phyloP scores from a whole-genome alignment of 257 asterid species.

The Gardenia jasminoides region DNA sequence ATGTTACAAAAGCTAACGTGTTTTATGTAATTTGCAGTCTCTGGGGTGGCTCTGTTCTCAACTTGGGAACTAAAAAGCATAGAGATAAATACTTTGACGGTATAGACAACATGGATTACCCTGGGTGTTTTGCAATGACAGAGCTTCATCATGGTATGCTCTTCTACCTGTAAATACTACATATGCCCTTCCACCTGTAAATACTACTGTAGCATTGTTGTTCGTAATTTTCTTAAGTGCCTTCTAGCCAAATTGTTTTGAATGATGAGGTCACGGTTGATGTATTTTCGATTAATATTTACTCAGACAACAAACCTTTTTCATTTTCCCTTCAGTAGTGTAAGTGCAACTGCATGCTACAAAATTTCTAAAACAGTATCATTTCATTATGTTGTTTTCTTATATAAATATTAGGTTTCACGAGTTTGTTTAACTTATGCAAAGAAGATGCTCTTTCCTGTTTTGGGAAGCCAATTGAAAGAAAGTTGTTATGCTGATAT shows the following conservation, averaged over 20 bases:
- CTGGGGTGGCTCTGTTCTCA: slow-evolving; percentile 98
- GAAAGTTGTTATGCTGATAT: neutral
- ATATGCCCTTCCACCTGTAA: slow-evolving; percentile 35
- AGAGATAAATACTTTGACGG: slow-evolving; percentile 79
- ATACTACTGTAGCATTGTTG: neutral
- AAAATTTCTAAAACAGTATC: neutral
- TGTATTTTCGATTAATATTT: neutral
- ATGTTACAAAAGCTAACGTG: neutral
- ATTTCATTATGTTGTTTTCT: neutral
- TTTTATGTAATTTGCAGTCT: slow-evolving; percentile 47
- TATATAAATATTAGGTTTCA: neutral
- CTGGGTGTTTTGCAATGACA: slow-evolving; percentile 97
- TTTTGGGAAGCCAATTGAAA: neutral
- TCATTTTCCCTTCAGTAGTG: neutral
- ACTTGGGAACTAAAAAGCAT: slow-evolving; percentile 93
- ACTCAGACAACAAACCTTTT: neutral
- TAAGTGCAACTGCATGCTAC: neutral
- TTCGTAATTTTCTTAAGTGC: neutral
- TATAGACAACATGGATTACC: slow-evolving; percentile 81
- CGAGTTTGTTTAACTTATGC: neutral
- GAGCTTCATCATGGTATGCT: slow-evolving; percentile 93
- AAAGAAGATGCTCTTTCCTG: neutral
- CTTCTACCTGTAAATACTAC: no score
- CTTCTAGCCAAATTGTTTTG: neutral
- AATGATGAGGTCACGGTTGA: neutral